Conservation (phyloP, 148 eudicot genomes). For the Camellia sinensis region DNA sequence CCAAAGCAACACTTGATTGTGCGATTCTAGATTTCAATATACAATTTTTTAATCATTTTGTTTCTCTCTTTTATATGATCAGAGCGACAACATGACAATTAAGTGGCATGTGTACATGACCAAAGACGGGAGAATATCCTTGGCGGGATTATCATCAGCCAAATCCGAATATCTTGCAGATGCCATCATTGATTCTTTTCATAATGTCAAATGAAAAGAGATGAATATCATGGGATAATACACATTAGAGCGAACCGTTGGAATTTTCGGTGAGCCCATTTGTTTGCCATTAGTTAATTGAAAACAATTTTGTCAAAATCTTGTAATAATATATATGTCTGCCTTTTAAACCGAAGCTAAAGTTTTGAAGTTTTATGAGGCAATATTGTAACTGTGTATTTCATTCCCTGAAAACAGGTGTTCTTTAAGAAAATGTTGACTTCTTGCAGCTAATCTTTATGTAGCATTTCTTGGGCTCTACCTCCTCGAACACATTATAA, state of each 20-base stretch:
- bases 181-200: slow-evolving; percentile 88
- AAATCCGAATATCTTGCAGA: slow-evolving; percentile 97
- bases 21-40: background rate
- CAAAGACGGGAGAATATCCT: slow-evolving; percentile 93
- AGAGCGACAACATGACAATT: slow-evolving; percentile 92
- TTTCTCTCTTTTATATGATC: slow-evolving; percentile 14
- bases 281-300: background rate
- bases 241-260: background rate
- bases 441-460: background rate
- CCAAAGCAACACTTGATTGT: background rate
- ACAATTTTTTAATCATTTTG: background rate
- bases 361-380: background rate
- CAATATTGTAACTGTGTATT: background rate
- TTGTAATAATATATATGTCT: background rate
- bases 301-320: slow-evolving; percentile 13
- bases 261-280: slow-evolving; percentile 16
- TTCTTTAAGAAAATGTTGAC: background rate
- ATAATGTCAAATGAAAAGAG: slow-evolving; percentile 62
- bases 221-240: background rate
- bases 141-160: slow-evolving; percentile 84
- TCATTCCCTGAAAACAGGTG: background rate
- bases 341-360: background rate
- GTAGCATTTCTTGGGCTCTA: background rate
- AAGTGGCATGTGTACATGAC: slow-evolving; percentile 99
- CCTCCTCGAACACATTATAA: too few relatives aligned